Evolutionary conservation across 768 basidiomycete species (phyloP).

Genomic region (Boletus tylopilopsis): DNA sequence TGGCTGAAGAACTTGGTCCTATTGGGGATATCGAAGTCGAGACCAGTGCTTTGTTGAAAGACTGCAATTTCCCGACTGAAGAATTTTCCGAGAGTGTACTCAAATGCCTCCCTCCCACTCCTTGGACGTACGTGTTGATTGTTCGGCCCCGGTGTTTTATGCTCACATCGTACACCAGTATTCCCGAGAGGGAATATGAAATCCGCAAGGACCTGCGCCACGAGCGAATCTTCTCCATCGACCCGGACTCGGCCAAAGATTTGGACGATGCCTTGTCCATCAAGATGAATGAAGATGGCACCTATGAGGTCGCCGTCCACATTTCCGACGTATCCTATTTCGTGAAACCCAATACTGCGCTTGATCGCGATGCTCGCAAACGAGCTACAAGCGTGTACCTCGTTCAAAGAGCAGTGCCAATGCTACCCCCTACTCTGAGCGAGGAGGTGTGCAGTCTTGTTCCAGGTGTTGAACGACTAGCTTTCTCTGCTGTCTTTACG

Average conservation of each 20-base stretch:
- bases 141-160: neutral
- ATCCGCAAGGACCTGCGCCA: constrained; percentile 82
- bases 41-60: constrained; percentile 94
- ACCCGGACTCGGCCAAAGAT: constrained; percentile 86
- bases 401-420: constrained; percentile 92
- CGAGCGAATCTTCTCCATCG: constrained; percentile 90
- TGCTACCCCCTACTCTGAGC: constrained; percentile 92
- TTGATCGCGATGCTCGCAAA: constrained; percentile 97
- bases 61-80: constrained; percentile 98
- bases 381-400: constrained; percentile 97
- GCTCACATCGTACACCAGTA: constrained; percentile 38
- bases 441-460: constrained; percentile 91
- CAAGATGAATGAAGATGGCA: constrained; percentile 86
- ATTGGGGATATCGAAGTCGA: constrained; percentile 99
- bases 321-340: constrained; percentile 96
- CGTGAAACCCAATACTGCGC: constrained; percentile 90
- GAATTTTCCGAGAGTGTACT: constrained; percentile 94
- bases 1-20: constrained; percentile 96
- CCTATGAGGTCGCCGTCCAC: constrained; percentile 91
- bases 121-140: constrained; percentile 70
- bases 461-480: constrained; percentile 84
- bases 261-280: constrained; percentile 94
- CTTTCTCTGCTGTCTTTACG: constrained; percentile 88
- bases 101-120: constrained; percentile 93
- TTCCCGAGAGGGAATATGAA: constrained; percentile 88